Evolutionary conservation across 176 grass and related monocot species (phyloP).

Genomic region (Aegilops bicornis): DNA sequence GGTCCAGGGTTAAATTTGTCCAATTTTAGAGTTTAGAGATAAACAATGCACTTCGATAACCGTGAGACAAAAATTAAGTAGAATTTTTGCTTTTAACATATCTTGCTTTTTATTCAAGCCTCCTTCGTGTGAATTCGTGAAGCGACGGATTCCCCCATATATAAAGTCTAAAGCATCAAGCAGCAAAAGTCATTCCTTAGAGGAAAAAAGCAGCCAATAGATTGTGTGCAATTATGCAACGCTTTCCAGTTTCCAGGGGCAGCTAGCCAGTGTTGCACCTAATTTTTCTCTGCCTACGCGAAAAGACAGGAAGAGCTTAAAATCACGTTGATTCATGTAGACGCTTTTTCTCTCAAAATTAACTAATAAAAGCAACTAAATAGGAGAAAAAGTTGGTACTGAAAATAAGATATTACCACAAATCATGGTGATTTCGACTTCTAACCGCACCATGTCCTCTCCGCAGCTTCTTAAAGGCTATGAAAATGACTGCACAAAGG

Average conservation of each 20-base stretch:
- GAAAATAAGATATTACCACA: background rate
- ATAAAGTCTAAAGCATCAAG: background rate
- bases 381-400: background rate
- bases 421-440: constrained; percentile 17
- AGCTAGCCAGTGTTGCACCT: background rate
- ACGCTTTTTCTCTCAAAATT: background rate
- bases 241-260: background rate
- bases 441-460: background rate
- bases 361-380: background rate
- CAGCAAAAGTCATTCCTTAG: background rate
- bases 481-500: background rate
- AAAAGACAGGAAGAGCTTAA: background rate
- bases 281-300: background rate
- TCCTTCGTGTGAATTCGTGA: too few species aligned
- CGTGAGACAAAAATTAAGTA: too few species aligned
- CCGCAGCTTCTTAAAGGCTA: background rate
- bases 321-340: background rate
- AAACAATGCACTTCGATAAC: too few species aligned
- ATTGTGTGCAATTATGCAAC: background rate
- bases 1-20: too few species aligned
- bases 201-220: background rate
- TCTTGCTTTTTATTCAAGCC: too few species aligned
- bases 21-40: too few species aligned
- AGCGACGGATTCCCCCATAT: background rate
- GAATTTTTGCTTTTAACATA: too few species aligned